Percentiles rank a stretch among this genome's conserved stretches.
phyloP scores from a whole-genome alignment of 2,329 filamentous ascomycete species.

The Ascochyta rabiei region DNA sequence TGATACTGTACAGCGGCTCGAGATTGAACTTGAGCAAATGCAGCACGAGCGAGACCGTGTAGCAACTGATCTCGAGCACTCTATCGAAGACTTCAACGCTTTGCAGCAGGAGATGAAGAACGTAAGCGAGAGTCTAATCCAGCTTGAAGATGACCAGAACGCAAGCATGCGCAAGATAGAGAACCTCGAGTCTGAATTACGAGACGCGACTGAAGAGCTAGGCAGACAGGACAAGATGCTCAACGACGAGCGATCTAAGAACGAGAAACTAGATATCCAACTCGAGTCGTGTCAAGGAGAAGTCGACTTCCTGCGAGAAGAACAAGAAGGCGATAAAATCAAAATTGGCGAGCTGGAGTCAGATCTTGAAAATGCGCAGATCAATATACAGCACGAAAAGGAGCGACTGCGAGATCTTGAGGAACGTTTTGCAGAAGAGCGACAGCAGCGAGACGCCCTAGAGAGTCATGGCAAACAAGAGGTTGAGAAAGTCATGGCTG shows the following conservation, averaged over 20 bases:
- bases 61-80: conserved; percentile 73
- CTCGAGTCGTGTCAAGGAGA: conserved; percentile 91
- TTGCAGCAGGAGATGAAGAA: conserved; percentile 92
- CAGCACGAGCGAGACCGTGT: conserved; percentile 73
- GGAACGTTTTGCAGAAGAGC: conserved; percentile 76
- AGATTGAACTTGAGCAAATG: conserved; percentile 73
- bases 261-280: conserved; percentile 85
- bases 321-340: conserved; percentile 97
- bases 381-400: conserved; percentile 81
- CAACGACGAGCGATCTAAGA: conserved; percentile 84
- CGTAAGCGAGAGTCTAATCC: conserved; percentile 83
- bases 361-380: conserved; percentile 77
- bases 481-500: conserved; percentile 89
- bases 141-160: conserved; percentile 87
- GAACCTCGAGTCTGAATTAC: conserved; percentile 80
- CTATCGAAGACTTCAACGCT: conserved; percentile 86
- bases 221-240: conserved; percentile 85
- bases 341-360: conserved; percentile 94
- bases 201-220: conserved; percentile 84
- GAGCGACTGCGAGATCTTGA: conserved; percentile 64
- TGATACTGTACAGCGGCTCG: conserved; percentile 63
- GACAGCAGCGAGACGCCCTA: conserved; percentile 84
- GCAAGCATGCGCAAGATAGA: conserved; percentile 79
- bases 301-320: conserved; percentile 92
- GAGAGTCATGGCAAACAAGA: conserved; percentile 92